Conservation (phyloP, 2,329 filamentous ascomycete species). For the Ceratocystis lukuohia region DNA sequence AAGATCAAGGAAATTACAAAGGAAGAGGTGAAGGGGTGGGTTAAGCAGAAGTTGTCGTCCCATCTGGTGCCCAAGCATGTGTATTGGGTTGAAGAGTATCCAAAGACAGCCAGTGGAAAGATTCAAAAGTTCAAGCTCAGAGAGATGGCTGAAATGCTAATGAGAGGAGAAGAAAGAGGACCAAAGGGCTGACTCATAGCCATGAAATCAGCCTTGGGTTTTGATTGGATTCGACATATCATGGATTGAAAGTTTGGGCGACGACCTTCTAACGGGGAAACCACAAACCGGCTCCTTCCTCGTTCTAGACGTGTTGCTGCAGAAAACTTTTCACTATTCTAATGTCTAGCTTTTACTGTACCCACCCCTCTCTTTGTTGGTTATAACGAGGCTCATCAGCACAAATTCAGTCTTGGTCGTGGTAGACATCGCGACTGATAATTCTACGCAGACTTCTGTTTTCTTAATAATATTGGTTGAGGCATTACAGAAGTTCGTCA, state of each 20-base stretch:
- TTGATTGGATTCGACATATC: background rate
- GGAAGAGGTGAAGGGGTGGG: conserved; percentile 57
- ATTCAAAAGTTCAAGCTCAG: conserved; percentile 86
- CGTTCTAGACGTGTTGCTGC: background rate
- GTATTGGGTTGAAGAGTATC: conserved; percentile 76
- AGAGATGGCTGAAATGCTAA: conserved; percentile 41
- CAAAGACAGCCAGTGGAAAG: conserved; percentile 93
- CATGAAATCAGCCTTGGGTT: background rate
- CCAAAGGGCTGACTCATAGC: background rate
- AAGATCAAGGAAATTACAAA: background rate
- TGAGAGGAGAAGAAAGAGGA: background rate
- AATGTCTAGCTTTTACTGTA: background rate
- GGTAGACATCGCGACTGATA: background rate
- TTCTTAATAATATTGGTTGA: background rate
- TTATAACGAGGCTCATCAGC: background rate
- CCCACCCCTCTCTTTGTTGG: background rate
- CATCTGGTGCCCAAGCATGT: conserved; percentile 79
- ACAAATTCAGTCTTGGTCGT: background rate
- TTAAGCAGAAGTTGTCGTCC: conserved; percentile 50
- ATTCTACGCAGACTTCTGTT: background rate
- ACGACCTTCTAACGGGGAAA: background rate
- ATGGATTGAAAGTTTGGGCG: background rate
- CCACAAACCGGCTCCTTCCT: conserved; percentile 3
- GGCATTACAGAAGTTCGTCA: background rate
- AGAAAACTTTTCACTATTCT: background rate